These are phyloP conservation scores for Magnusiomyces tetraspermus DNA, from an alignment of 1,139 yeast genomes.

Conservation along the genomic window DNA sequence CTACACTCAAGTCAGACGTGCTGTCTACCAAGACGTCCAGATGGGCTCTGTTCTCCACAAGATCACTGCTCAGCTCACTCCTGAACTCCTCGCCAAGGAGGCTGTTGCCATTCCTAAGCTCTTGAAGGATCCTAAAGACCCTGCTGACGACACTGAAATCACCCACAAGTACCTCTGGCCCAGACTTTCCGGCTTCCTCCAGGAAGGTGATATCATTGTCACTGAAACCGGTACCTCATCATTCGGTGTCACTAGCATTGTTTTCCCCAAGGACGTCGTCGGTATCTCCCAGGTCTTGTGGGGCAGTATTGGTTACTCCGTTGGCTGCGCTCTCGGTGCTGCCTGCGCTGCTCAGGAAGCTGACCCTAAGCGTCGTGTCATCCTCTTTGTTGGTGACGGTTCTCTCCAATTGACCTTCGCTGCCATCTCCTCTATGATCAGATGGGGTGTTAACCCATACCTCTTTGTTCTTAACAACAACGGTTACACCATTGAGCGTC, in stretches of 20 bases:
- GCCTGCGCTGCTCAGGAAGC: slow-evolving; percentile 73
- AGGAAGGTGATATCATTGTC: slow-evolving; percentile 69
- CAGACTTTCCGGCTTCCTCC: slow-evolving; percentile 61
- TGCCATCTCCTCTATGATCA: slow-evolving; percentile 74
- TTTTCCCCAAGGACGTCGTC: slow-evolving; percentile 61
- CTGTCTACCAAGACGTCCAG: slow-evolving; percentile 67
- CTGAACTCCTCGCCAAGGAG: slow-evolving; percentile 12
- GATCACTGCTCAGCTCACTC: slow-evolving; percentile 27
- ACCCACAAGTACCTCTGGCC: slow-evolving; percentile 81
- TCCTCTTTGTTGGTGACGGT: slow-evolving; percentile 83
- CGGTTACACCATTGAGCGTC: slow-evolving; percentile 84
- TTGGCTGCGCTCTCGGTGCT: slow-evolving; percentile 80
- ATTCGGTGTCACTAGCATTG: slow-evolving; percentile 72
- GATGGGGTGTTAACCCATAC: slow-evolving; percentile 73
- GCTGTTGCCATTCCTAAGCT: slow-evolving; percentile 20
- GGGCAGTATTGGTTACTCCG: slow-evolving; percentile 87
- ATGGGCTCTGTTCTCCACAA: slow-evolving; percentile 60
- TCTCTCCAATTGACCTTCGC: slow-evolving; percentile 82
- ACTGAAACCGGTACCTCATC: slow-evolving; percentile 90
- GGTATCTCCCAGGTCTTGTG: slow-evolving; percentile 85
- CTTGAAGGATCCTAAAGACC: slow-evolving; percentile 15
- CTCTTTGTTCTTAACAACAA: slow-evolving; percentile 74
- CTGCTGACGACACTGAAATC: slow-evolving; percentile 36
- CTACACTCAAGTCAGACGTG: slow-evolving; percentile 65
- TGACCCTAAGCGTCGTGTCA: slow-evolving; percentile 60